Evolutionary conservation across 345 rosid genomes (phyloP).

Genomic region (Moricandia arvensis): DNA sequence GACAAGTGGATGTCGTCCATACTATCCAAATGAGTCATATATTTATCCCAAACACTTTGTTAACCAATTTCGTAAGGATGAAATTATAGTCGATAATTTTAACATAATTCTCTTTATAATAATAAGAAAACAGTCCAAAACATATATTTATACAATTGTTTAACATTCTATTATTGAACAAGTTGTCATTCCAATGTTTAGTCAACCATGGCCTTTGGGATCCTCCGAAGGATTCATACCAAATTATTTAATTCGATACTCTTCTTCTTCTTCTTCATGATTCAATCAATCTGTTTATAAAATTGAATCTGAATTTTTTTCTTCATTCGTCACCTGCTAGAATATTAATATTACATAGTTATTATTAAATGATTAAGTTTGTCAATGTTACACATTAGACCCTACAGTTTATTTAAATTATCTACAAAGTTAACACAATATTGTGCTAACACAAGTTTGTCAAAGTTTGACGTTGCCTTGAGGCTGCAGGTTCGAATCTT

Average conservation of each 20-base stretch:
- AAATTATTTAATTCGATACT: slow-evolving; percentile 28
- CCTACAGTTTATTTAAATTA: not conserved
- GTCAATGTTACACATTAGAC: slow-evolving; percentile 23
- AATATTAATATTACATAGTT: slow-evolving; percentile 12
- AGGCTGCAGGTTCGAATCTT: not conserved
- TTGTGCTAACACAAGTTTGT: too few species aligned
- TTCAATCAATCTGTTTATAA: slow-evolving; percentile 29
- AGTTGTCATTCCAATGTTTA: slow-evolving; percentile 38
- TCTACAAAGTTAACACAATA: not conserved
- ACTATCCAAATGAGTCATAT: slow-evolving; percentile 20
- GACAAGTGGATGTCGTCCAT: slow-evolving; percentile 30
- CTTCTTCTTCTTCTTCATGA: slow-evolving; percentile 13
- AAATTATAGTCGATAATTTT: slow-evolving; percentile 26
- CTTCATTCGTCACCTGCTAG: slow-evolving; percentile 18
- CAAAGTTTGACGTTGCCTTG: too few species aligned
- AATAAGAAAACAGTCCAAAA: too few species aligned
- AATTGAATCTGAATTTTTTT: slow-evolving; percentile 4
- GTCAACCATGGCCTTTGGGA: slow-evolving; percentile 46
- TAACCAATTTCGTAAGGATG: slow-evolving; percentile 20
- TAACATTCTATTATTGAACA: slow-evolving; percentile 37
- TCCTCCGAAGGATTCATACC: slow-evolving; percentile 37
- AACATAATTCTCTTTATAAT: too few species aligned
- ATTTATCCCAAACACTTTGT: slow-evolving; percentile 13
- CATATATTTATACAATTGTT: not conserved
- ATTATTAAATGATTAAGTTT: not conserved